Percentiles rank a stretch among this genome's conserved stretches.
These are phyloP conservation scores for Trichoderma semiorbis DNA, from an alignment of 2,329 filamentous ascomycete species.

Conservation along the genomic window DNA sequence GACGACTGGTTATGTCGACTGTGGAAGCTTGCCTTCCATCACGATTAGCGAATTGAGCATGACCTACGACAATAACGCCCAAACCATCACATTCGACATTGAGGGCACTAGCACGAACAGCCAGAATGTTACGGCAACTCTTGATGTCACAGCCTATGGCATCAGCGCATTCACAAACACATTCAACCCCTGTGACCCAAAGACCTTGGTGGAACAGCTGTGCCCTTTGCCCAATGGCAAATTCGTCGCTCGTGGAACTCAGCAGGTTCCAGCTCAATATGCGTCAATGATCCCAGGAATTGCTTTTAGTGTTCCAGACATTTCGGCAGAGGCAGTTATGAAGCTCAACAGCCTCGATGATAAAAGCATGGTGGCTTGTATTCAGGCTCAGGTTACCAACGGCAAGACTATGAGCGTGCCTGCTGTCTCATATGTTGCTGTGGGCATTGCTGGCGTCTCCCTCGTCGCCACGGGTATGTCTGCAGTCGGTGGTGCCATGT, in stretches of 20 bases:
- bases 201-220: constrained; percentile 66
- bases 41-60: constrained; percentile 72
- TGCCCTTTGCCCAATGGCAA: constrained; percentile 78
- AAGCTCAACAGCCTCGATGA: constrained; percentile 62
- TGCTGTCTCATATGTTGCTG: constrained; percentile 79
- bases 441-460: constrained; percentile 80
- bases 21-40: constrained; percentile 53
- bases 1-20: constrained; percentile 77
- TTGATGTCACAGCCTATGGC: constrained; percentile 83
- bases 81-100: constrained; percentile 76
- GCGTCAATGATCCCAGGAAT: constrained; percentile 78
- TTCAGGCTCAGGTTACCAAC: constrained; percentile 77
- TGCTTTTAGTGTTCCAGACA: constrained; percentile 85
- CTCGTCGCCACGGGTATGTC: constrained; percentile 69
- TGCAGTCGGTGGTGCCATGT: constrained; percentile 59
- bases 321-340: constrained; percentile 80
- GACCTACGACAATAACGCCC: constrained; percentile 70
- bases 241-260: constrained; percentile 70
- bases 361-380: constrained; percentile 69
- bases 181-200: constrained; percentile 77
- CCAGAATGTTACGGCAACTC: constrained; percentile 75
- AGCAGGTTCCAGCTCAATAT: constrained; percentile 68
- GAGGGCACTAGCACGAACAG: constrained; percentile 68
- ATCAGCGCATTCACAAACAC: constrained; percentile 70
- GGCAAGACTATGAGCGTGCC: constrained; percentile 76